Base-by-base conservation (phyloP, 176 grass and related monocot species). In the Oryza meyeriana region DNA sequence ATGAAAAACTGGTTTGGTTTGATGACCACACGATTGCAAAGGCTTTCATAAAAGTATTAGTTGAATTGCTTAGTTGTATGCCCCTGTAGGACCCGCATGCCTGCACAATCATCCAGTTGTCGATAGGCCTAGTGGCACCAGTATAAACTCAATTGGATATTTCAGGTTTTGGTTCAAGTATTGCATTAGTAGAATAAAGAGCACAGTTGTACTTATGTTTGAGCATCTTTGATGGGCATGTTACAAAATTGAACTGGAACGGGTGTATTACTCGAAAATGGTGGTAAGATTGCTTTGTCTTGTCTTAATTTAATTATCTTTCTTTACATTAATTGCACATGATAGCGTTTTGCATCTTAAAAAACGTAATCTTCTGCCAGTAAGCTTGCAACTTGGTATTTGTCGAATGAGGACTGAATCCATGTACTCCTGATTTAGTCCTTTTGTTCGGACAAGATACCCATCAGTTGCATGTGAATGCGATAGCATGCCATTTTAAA, bases 271-370 rank as follows among this genome's bases (percentile, higher is more conserved):
- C 17, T 69, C 44, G 44, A 42, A 39, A 82, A 24, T 87, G 7
- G 20, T 68, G 28, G 6, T 47, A 38, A 41, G 47, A 66, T 22
- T 64, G 6, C 32, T 80, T 31, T 39, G 12, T 50, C 7, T 70
- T 84, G 35, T 85, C 52, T 33, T 57, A 66, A 65, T 29, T 88
- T 29, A 47, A 32, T 78, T 1, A 27, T 79, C 18, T 66, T 47
- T 6, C 35, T 71, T 9, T 68, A 50, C 45, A 38, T 48, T 44
- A 66, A 57, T 69, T 83, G 0, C 64, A 26, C 31, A 44, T 65
- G 27, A 25, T 66, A 40, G 14, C 28, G 30, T 50, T 27, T 42
- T 44, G 29, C 35, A 30, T 84, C 6, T 66, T 77, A 8, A 67
- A 59, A 67, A 74, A 25, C 70, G 30, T 31, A 74, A 24, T 75